Conservation (phyloP, 2,329 filamentous ascomycete genomes). For the Macroventuria anomochaeta region DNA sequence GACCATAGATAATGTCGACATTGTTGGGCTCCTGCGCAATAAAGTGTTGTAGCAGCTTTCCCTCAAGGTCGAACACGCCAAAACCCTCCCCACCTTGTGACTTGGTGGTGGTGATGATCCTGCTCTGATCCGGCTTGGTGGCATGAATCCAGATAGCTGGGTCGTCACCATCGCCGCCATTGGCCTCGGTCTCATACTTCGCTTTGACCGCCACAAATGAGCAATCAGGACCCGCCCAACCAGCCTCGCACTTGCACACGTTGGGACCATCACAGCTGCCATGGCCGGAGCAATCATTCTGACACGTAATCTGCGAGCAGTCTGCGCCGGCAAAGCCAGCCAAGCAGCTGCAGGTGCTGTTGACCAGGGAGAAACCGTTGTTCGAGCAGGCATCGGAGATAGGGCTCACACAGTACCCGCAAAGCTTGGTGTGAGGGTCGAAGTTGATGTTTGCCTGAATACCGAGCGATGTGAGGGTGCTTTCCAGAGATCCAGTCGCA, state of each 20-base stretch:
- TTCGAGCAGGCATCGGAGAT: constrained; percentile 31
- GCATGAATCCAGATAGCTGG: constrained; percentile 44
- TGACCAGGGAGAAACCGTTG: constrained; percentile 23
- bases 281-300: constrained; percentile 37
- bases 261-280: constrained; percentile 38
- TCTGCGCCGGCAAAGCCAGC: constrained; percentile 32
- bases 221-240: constrained; percentile 38
- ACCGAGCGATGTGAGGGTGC: constrained; percentile 20
- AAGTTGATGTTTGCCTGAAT: constrained; percentile 31
- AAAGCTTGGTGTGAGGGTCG: constrained; percentile 24
- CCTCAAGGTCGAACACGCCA: constrained; percentile 57
- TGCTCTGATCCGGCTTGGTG: constrained; percentile 50
- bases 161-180: constrained; percentile 43
- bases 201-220: constrained; percentile 38
- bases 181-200: constrained; percentile 43
- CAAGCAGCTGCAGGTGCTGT: constrained; percentile 32
- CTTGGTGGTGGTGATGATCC: constrained; percentile 61
- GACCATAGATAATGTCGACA: constrained; percentile 61
- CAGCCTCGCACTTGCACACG: constrained; percentile 33
- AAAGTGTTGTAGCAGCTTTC: constrained; percentile 57
- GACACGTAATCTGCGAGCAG: constrained; percentile 30
- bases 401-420: constrained; percentile 23
- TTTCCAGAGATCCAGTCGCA: constrained; percentile 30
- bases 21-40: constrained; percentile 60
- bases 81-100: constrained; percentile 58